Evolutionary conservation across 139 green algal genomes (phyloP).

Genomic region (Monoraphidium neglectum): DNA sequence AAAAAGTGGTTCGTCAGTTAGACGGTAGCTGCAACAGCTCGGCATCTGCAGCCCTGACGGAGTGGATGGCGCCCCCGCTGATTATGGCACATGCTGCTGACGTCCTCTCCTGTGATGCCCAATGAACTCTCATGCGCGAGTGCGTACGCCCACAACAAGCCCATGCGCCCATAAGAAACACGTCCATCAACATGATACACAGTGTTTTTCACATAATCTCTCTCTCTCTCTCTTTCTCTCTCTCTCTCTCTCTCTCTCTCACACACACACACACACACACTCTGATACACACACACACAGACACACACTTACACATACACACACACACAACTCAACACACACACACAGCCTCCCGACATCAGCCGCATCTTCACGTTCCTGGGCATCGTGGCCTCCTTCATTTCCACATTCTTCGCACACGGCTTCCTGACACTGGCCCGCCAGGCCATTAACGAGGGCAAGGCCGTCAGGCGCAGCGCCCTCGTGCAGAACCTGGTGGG

Average conservation of each 20-base stretch:
- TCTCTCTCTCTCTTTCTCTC: not conserved
- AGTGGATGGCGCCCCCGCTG: too few relatives aligned
- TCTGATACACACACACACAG: not conserved
- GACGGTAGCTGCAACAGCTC: too few relatives aligned
- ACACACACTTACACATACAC: not conserved
- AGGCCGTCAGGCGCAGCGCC: constrained; percentile 22
- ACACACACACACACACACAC: not conserved
- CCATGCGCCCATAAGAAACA: too few relatives aligned
- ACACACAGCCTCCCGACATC: constrained; percentile 15
- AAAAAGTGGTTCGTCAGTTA: too few relatives aligned
- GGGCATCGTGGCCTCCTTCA: constrained; percentile 71
- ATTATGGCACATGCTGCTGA: too few relatives aligned
- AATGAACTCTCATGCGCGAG: too few relatives aligned
- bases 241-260: not conserved
- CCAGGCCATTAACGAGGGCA: constrained; percentile 14
- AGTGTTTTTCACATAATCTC: not conserved
- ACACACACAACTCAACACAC: not conserved
- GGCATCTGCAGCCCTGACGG: too few relatives aligned
- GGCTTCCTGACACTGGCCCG: constrained; percentile 40
- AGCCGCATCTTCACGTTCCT: constrained; percentile 71
- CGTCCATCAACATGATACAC: too few relatives aligned
- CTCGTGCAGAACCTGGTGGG: constrained; percentile 27
- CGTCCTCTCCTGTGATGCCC: too few relatives aligned
- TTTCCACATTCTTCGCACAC: constrained; percentile 82
- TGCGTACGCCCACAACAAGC: too few relatives aligned